phyloP scores from a whole-genome alignment of 805 yeast genomes.

The Isabelozyma heimii region DNA sequence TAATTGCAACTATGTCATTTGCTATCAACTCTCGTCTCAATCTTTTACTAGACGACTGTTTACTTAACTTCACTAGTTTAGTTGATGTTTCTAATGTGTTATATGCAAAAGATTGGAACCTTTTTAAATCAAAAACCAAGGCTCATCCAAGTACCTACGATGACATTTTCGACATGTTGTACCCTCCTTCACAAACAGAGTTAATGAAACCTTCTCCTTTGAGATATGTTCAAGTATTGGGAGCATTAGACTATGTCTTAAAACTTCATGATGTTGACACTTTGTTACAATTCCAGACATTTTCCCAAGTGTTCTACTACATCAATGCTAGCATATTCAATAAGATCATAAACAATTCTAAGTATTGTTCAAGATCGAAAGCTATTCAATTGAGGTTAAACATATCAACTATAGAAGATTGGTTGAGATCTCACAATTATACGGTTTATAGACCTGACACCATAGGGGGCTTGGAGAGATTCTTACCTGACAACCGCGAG shows the following conservation, averaged over 20 bases:
- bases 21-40: slow-evolving; percentile 62
- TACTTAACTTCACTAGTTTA: slow-evolving; percentile 74
- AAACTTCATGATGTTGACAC: slow-evolving; percentile 81
- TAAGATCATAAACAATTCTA: slow-evolving; percentile 61
- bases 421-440: slow-evolving; percentile 75
- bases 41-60: slow-evolving; percentile 58
- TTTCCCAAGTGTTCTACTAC: slow-evolving; percentile 78
- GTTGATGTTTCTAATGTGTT: slow-evolving; percentile 76
- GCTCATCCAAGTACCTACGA: slow-evolving; percentile 55
- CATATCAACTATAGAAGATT: slow-evolving; percentile 83
- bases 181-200: slow-evolving; percentile 80
- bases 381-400: slow-evolving; percentile 91
- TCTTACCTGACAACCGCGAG: slow-evolving; percentile 10
- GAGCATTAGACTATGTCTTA: slow-evolving; percentile 83
- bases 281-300: slow-evolving; percentile 70
- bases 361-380: slow-evolving; percentile 71
- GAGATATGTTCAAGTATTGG: slow-evolving; percentile 77
- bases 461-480: slow-evolving; percentile 24
- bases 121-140: slow-evolving; percentile 44
- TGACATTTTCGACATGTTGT: slow-evolving; percentile 70
- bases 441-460: slow-evolving; percentile 34
- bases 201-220: slow-evolving; percentile 89
- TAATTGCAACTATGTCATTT: slow-evolving; percentile 63
- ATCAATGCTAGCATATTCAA: slow-evolving; percentile 72
- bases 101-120: slow-evolving; percentile 68